Base-by-base conservation (phyloP, 2,329 filamentous ascomycete genomes). In the Monilinia polystroma region DNA sequence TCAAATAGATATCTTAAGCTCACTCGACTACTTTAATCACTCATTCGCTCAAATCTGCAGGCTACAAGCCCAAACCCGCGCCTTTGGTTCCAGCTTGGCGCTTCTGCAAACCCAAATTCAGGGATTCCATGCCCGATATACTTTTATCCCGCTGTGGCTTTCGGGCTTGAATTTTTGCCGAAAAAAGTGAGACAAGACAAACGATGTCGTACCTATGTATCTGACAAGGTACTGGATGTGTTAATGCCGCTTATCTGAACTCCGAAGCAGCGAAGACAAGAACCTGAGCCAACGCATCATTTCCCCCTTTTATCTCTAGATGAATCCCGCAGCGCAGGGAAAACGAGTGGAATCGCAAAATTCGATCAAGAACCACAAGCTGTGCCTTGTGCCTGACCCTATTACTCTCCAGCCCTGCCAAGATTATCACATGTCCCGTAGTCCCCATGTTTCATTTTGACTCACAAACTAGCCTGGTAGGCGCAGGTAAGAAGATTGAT, bases 1-100 rank as follows among this genome's bases (percentile, higher is more conserved):
- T 16, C 32, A 8, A 35, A 35, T 35, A 35, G 32, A 35, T 7
- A 8, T 1, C 32, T 8, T 35, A 7, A 35, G 32, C 6, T 35
- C 7, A 35, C 32, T 35, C 5, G 5, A 35, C 32, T 7, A 35
- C 3, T 35, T 1, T 8, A 35, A 35, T 35, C 32, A 49, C 20
- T 4, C 20, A n/a, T 49, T n/a, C 45, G n/a, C n/a, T 49, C 7
- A 18, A 47, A 16, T 26, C 18, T 47, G 26, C 2, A 32, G 18
- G 20, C 10, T 47, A 43, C 26, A 59, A 59, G 26, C 43, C 43
- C 7, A 18, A 35, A 60, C 32, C 57, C 43, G 23, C 43, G 7
- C 18, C 43, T 32, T 18, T 23, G 43, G 26, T 60, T 60, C 43
- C 20, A 60, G 57, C 43, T 18, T 60, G 57, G 57, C 43, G 43